Base-by-base conservation (phyloP, 345 rosid species). In the Sisymbrium altissimum region DNA sequence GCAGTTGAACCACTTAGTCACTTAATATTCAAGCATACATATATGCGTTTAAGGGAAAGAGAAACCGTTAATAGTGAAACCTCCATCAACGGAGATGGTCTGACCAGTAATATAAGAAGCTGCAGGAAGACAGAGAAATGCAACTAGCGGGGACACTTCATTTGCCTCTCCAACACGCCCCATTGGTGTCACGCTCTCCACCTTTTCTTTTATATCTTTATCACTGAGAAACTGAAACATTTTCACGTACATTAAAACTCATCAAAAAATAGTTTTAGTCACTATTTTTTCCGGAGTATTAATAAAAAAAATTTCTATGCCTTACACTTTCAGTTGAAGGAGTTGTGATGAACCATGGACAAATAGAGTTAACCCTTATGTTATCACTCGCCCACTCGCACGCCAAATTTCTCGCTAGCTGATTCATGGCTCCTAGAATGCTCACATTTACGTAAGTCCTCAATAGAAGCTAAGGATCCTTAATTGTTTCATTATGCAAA, bases 81-180 rank as follows among this genome's bases (percentile, higher is more conserved):
- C 55, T 49, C 55, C 55, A 21, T 49, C 55, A 49, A 49, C 55
- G 55, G 30, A 49, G n/a, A 49, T 49, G n/a, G 30, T 49, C 14
- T 49, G 55, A 12, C 55, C 55, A 21, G 55, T 49, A 10, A 49
- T 49, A 21, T 49, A 49, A 10, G 55, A 49, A 49, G 55, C 55
- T 21, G 55, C 55, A 49, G 55, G 55, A 21, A 49, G 30, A 49
- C 55, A 49, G 7, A 49, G 55, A 21, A 49, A 49, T 4, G 55
- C 55, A 30, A 49, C 55, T 19, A 49, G 30, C n/a, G 55, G 11
- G 10, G 61, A 83, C 0, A 90, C 96, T 78, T 92, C 95, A 65
- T 79, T 75, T 4, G 96, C 78, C 68, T 90, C 93, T 58, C 91
- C 96, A 23, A 86, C 52, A 5, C 93, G 96, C 48, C 78, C 78